Base-by-base conservation (phyloP, 331 rosid species). In the Spiraea crenata region DNA sequence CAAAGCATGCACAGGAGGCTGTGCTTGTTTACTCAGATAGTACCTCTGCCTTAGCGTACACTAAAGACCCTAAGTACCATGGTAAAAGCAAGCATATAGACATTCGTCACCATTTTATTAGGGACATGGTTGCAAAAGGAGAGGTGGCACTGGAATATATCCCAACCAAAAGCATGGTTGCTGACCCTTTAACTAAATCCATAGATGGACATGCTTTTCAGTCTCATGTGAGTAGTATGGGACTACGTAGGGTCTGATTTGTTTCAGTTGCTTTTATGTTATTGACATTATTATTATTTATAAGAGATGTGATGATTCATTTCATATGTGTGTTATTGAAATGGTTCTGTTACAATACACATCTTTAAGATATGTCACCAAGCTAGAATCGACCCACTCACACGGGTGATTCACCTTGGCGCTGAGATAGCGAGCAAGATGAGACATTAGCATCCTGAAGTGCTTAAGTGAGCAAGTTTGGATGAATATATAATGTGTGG, bases 51-150 rank as follows among this genome's bases (percentile, higher is more conserved):
- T 5, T 71, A 3, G 34, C 65, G 8, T 57, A 57, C 35, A 48
- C 41, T 2, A 60, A 59, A 25, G 60, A 72, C 12, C 17, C 50
- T 0, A 58, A 61, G 16, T 72, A 72, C 9, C 69, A 72, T 48
- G 60, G 42, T 25, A 71, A 37, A 31, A 45, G 67, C 49, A 16
- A 59, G 37, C 39, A 10, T 13, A 58, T 59, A 5, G 17, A 57
- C 31, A 57, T 47, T 10, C 3, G 37, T 5, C 44, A 42, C 12
- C 45, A 70, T 13, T 57, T 40, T 14, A 57, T 70, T 40, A 6
- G 11, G 11, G 37, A 70, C 20, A 57, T 25, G n/a, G 42, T 70
- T 57, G 45, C 17, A 31, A 20, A 57, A 3, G 16, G 31, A 6
- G 19, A 42, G 4, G 75, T 57, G 42, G 49, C 19, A 11, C 34